phyloP scores from a whole-genome alignment of 352 stramenopile species.

The Phytophthora foliorum region DNA sequence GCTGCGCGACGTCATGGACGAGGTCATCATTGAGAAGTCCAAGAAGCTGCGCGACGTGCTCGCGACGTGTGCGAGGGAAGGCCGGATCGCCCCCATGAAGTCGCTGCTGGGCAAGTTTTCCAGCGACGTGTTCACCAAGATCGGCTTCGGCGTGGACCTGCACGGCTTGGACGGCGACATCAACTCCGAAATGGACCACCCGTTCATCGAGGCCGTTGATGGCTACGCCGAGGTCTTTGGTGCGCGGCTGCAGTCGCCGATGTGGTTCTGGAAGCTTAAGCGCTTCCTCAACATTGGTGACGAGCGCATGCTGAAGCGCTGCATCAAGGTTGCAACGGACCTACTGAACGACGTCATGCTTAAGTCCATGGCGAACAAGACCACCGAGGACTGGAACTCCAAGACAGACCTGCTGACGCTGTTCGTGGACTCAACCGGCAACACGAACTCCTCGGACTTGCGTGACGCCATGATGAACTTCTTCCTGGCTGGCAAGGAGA shows the following conservation, averaged over 20 bases:
- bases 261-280: constrained; percentile 63
- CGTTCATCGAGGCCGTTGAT: constrained; percentile 64
- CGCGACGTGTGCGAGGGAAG: constrained; percentile 17
- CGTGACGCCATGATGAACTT: constrained; percentile 77
- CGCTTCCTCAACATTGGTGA: constrained; percentile 46
- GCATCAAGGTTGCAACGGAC: constrained; percentile 47
- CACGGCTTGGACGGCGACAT: constrained; percentile 44
- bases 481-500: constrained; percentile 70
- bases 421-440: constrained; percentile 51
- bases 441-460: constrained; percentile 46
- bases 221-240: constrained; percentile 37
- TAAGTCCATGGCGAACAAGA: constrained; percentile 47
- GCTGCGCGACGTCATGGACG: constrained; percentile 45
- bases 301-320: constrained; percentile 46
- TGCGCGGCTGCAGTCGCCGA: constrained; percentile 55
- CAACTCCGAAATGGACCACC: constrained; percentile 46
- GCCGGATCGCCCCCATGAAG: constrained; percentile 40
- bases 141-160: constrained; percentile 81
- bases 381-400: constrained; percentile 25
- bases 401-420: constrained; percentile 57
- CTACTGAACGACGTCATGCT: constrained; percentile 57
- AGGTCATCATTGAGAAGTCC: constrained; percentile 49
- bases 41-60: constrained; percentile 45
- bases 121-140: constrained; percentile 79
- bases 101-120: constrained; percentile 67